These are phyloP conservation scores for Wickerhamiella alocasiicola DNA, from an alignment of 805 yeast genomes.

Conservation along the genomic window DNA sequence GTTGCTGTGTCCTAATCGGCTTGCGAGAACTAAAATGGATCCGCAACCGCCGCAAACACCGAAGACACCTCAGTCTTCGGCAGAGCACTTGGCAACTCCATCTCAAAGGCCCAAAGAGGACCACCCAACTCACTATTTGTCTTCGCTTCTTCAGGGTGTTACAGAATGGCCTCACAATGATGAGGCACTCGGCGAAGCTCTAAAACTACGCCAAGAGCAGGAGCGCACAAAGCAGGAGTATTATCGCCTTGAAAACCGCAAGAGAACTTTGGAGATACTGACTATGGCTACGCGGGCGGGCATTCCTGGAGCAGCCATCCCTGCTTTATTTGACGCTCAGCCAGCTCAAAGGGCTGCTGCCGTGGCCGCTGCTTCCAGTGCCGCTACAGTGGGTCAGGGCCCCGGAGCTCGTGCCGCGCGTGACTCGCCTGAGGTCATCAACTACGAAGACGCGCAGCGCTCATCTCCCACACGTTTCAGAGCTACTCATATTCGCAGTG, in stretches of 20 bases:
- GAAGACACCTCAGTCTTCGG: background rate
- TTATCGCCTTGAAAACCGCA: constrained; percentile 51
- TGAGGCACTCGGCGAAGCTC: constrained; percentile 43
- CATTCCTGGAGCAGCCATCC: constrained; percentile 53
- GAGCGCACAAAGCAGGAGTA: constrained; percentile 75
- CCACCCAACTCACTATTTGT: background rate
- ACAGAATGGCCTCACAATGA: constrained; percentile 46
- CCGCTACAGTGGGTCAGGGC: constrained; percentile 12
- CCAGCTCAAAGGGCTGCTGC: constrained; percentile 19
- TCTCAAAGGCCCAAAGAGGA: background rate
- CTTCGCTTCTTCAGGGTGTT: constrained; percentile 39
- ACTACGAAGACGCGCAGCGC: constrained; percentile 16
- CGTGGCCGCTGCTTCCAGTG: constrained; percentile 16
- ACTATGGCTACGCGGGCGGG: constrained; percentile 47
- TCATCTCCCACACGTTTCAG: constrained; percentile 17
- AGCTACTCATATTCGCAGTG: constrained; percentile 17
- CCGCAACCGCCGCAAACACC: background rate
- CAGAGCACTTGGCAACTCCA: background rate
- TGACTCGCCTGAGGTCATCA: constrained; percentile 18
- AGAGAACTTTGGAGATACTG: constrained; percentile 48
- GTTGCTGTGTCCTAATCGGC: constrained; percentile 5
- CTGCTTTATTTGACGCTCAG: constrained; percentile 37
- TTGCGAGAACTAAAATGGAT: background rate
- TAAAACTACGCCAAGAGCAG: constrained; percentile 53
- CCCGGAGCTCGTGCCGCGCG: background rate